These are phyloP conservation scores for Nannizziopsis barbatae DNA, from an alignment of 2,329 filamentous ascomycete species.

Conservation along the genomic window DNA sequence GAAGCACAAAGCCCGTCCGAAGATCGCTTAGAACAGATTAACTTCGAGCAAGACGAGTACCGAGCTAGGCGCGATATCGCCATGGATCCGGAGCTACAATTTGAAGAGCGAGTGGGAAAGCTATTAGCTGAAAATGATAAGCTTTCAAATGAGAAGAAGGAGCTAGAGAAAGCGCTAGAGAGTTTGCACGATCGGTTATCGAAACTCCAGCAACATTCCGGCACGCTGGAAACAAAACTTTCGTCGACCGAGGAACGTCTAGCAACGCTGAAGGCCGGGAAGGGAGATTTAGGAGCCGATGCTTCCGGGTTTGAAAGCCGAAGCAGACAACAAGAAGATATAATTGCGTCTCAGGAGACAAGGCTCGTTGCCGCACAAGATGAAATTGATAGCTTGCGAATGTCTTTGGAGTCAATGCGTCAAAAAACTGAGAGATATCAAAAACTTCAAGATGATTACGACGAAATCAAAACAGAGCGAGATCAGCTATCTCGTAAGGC, in stretches of 20 bases:
- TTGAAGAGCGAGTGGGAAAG: conserved; percentile 40
- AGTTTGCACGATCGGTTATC: conserved; percentile 51
- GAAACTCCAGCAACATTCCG: conserved; percentile 43
- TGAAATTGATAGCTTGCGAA: conserved; percentile 35
- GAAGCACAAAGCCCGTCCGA: conserved; percentile 35
- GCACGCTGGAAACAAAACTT: conserved; percentile 35
- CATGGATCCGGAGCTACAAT: conserved; percentile 37
- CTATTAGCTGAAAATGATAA: conserved; percentile 49
- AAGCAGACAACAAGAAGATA: conserved; percentile 45
- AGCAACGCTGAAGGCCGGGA: conserved; percentile 43
- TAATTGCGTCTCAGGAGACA: conserved; percentile 60
- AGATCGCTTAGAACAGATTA: conserved; percentile 27
- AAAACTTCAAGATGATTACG: conserved; percentile 40
- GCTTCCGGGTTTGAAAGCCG: conserved; percentile 31
- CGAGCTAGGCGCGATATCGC: conserved; percentile 26
- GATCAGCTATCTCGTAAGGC: conserved; percentile 39
- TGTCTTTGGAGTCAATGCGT: conserved; percentile 35
- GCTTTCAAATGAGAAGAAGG: conserved; percentile 41
- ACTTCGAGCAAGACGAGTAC: conserved; percentile 29
- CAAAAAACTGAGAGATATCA: conserved; percentile 37
- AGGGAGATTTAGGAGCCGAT: conserved; percentile 39
- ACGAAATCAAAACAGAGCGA: conserved; percentile 39
- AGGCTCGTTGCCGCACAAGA: conserved; percentile 46
- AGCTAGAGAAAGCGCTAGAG: conserved; percentile 37
- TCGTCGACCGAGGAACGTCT: conserved; percentile 40